Evolutionary conservation across 495 filamentous ascomycete species (phyloP).

Genomic region (Xanthoparmelia taractica): DNA sequence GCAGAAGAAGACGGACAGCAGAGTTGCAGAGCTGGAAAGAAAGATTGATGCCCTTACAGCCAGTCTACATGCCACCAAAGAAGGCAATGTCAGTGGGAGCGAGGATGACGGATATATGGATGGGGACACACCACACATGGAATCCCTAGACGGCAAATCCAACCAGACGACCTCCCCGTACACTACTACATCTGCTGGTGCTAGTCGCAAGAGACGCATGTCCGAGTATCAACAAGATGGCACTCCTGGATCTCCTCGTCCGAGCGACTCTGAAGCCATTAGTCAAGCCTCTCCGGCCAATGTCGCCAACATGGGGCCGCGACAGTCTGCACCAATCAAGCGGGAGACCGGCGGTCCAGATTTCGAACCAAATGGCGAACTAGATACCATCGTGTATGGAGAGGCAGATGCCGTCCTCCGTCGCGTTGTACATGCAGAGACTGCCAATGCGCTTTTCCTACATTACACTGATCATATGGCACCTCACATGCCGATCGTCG

Average conservation of each 20-base stretch:
- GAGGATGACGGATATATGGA: constrained; percentile 31
- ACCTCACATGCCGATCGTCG: constrained; percentile 67
- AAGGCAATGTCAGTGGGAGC: constrained; percentile 26
- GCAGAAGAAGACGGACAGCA: constrained; percentile 87
- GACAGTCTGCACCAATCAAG: neutral
- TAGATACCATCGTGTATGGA: neutral
- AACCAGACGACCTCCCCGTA: constrained; percentile 13
- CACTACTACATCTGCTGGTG: constrained; percentile 6
- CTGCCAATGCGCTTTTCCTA: constrained; percentile 57
- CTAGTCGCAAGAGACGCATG: constrained; percentile 13
- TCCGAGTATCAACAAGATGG: constrained; percentile 15
- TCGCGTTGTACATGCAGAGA: constrained; percentile 53
- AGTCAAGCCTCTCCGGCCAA: constrained; percentile 4
- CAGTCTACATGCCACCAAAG: constrained; percentile 54
- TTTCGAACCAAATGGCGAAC: neutral
- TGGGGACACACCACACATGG: constrained; percentile 21
- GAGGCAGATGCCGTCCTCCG: constrained; percentile 60
- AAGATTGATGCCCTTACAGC: constrained; percentile 88
- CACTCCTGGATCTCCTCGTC: neutral
- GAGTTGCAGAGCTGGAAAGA: constrained; percentile 87
- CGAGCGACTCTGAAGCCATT: neutral
- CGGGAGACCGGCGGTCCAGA: neutral
- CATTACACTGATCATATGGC: constrained; percentile 63
- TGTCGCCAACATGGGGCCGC: constrained; percentile 13
- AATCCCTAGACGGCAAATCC: neutral